Base-by-base conservation (phyloP, 352 stramenopile species). In the Globisporangium recalcitrans region DNA sequence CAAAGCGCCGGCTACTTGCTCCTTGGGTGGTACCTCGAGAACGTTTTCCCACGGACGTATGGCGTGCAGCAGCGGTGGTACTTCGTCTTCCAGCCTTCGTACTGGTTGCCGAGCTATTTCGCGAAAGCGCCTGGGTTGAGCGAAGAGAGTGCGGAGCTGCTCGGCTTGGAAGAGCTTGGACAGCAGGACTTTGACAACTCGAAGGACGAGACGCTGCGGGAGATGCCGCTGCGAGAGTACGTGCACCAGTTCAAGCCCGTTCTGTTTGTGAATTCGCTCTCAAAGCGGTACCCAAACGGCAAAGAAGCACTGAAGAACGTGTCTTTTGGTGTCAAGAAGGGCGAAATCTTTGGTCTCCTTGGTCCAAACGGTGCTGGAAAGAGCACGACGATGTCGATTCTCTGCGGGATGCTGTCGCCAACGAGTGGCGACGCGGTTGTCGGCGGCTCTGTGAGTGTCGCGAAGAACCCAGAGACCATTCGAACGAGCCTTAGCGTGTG, bases 311-410 rank as follows among this genome's bases (percentile, higher is more conserved):
- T 98, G 14, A 69, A 80, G 19, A 78, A 88, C n/a, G 73, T 97
- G 1, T 94, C 85, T 19, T 88, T 98, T 58, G 82, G 74, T 9
- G 90, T 98, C 14, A 77, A 82, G 52, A 88, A 88, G 31, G 91
- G 95, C n/a, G 87, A 98, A 63, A 93, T 97, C 40, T 97, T 98
- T 53, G 93, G 93, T 0, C 62, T 98, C 0, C 67, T 98, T 7
- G 95, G 96, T 5, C 87, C 90, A 10, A 99, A 98, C 70, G 96
- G 95, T 0, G 88, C 91, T 8, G 94, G 95, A 14, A 98, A 99
- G 61, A 98, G 95, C 34, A 99, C 97, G 19, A 98, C 94, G 0
- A 93, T 99, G 67, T 89, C 79, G n/a, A 98, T 99, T 65, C 65
- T 99, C 6, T 97, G 94, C 27, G 96, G 97, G 19, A 93, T 97